A percentile compares a stretch with the other conserved stretches of the same genome.
Conservation (phyloP, 768 basidiomycete genomes). For the Symmetrospora coprosmae region DNA sequence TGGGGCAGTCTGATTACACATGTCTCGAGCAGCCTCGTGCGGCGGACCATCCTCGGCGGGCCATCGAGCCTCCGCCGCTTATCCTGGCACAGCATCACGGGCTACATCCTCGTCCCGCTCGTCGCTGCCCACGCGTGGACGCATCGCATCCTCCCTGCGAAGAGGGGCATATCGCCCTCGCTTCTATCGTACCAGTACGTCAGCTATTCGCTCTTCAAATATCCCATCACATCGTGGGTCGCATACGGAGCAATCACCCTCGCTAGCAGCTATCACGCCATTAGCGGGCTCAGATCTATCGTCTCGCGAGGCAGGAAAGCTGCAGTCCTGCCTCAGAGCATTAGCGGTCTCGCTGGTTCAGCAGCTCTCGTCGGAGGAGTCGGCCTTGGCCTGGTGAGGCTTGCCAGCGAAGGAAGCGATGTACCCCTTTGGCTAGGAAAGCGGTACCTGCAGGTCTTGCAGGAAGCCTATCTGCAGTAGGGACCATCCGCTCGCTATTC, state of each 20-base stretch:
- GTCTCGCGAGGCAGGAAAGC: background rate
- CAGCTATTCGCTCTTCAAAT: slow-evolving; percentile 23
- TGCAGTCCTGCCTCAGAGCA: slow-evolving; percentile 1
- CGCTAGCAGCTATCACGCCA: slow-evolving; percentile 25
- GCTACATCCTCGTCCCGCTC: slow-evolving; percentile 28
- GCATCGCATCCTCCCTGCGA: slow-evolving; percentile 29
- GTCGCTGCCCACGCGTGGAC: slow-evolving; percentile 23
- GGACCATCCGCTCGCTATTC: too few relatives aligned
- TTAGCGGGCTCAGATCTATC: slow-evolving; percentile 22
- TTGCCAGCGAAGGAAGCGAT: slow-evolving; percentile 20
- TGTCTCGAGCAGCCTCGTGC: slow-evolving; percentile 20
- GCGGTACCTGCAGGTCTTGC: slow-evolving; percentile 15
- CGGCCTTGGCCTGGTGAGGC: slow-evolving; percentile 25
- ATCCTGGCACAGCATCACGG: slow-evolving; percentile 22
- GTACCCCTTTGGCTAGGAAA: slow-evolving; percentile 19
- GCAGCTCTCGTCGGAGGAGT: slow-evolving; percentile 5
- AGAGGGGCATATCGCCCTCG: slow-evolving; percentile 25
- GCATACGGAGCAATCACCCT: slow-evolving; percentile 21
- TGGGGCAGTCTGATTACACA: slow-evolving; percentile 25
- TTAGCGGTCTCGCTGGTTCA: slow-evolving; percentile 24
- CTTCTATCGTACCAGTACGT: slow-evolving; percentile 30
- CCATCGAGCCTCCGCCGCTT: background rate
- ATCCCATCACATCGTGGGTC: background rate
- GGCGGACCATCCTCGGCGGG: background rate
- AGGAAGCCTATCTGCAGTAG: background rate